These are phyloP conservation scores for Linnemannia zychae DNA, from an alignment of 192 early-diverging fungal species.

Conservation along the genomic window DNA sequence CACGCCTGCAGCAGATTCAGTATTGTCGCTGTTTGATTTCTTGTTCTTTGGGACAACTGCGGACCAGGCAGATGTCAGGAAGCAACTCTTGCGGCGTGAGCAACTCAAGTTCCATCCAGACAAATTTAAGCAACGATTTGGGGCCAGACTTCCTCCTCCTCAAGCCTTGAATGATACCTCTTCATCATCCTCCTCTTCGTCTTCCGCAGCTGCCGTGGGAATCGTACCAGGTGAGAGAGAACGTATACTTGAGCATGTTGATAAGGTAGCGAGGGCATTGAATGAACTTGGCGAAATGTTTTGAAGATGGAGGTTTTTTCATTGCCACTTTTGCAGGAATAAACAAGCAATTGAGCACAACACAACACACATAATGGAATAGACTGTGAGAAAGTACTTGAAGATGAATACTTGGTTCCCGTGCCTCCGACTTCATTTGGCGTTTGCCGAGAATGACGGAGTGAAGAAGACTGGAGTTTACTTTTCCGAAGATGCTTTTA, in stretches of 20 bases:
- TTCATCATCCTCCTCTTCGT: neutral
- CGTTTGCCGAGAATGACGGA: neutral
- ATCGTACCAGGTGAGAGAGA: conserved; percentile 28
- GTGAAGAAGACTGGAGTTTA: neutral
- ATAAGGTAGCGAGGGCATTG: conserved; percentile 28
- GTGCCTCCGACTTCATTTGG: neutral
- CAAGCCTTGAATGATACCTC: neutral
- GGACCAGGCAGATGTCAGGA: conserved; percentile 19
- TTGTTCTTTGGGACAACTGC: conserved; percentile 33
- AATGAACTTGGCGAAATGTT: conserved; percentile 27
- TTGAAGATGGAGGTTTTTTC: neutral
- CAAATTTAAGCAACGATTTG: conserved; percentile 48
- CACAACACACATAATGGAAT: neutral
- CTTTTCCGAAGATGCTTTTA: neutral
- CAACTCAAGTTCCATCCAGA: conserved; percentile 55
- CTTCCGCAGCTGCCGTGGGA: neutral
- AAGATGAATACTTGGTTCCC: neutral
- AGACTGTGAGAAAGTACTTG: conserved; percentile 10
- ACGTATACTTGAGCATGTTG: conserved; percentile 29
- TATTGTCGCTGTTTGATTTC: conserved; percentile 32
- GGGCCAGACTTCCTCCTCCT: conserved; percentile 10
- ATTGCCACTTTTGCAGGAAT: neutral
- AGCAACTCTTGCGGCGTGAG: conserved; percentile 38
- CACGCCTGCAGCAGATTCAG: neutral
- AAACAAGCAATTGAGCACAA: neutral